Base-by-base conservation (phyloP, 2,329 filamentous ascomycete genomes). In the Colletotrichum cuscutae region DNA sequence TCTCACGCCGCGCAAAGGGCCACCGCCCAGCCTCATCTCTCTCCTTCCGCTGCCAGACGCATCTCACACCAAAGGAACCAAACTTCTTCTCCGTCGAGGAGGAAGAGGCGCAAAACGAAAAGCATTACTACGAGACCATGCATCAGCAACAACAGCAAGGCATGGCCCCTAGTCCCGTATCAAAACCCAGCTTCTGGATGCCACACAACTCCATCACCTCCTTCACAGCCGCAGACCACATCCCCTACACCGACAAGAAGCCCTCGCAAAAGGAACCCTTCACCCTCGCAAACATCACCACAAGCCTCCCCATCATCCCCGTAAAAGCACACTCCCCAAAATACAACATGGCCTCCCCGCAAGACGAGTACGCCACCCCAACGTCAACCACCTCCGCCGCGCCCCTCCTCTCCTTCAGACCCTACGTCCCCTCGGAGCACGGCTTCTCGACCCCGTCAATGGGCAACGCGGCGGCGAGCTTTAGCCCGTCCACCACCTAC, bases 11-110 rank as follows among this genome's bases (percentile, higher is more conserved):
- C n/a, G 75, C 65, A 15, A 57, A 66, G 24, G 74, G 76, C 19
- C 79, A 81, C 72, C 82, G 81, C 15, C 82, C 81, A n/a, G 77
- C 78, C 15, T 88, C 87, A 0, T 83, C 85, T 5, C 81, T 89
- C 32, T 88, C 86, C 1, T 89, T 89, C 79, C 84, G 84, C 37
- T 89, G 88, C 79, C 85, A 87, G 70, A 84, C 86, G 0, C 84
- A 83, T 65, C 77, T 86, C 28, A 82, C 82, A 9, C 82, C 83
- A 1, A 78, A 81, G 19, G 83, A 82, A 1, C 82, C 84, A 0
- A 77, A 78, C 49, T 83, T 84, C 76, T 82, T 82, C 76, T 77
- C 77, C 4, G 77, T 79, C 5, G 79, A 79, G 32, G 80, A 81
- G 15, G 80, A 82, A 52, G 68, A 72, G 15, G 63, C 54, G 58